Evolutionary conservation across 257 asterid genomes (phyloP), one percentile per base, ranked within the genome.

Genomic region (Fraxinus quadrangulata): DNA sequence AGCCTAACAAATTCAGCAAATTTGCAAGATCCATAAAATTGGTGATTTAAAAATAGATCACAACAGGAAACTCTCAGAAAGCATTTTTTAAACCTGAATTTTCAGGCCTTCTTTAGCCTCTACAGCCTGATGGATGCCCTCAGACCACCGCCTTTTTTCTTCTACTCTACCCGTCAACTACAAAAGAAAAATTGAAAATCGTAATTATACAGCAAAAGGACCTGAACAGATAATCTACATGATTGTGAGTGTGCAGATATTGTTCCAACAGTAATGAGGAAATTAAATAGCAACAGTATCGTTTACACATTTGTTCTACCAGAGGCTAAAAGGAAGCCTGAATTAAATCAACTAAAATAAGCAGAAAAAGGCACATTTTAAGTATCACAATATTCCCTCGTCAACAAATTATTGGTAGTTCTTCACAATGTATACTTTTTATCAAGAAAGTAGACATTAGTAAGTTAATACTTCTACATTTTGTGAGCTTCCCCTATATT

Each of bases 121-220:
- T 81, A 96, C 97, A 6, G 99, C 97, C 87, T 96, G 99, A 89
- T 96, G 99, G 87, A 96, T 90, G 77, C 98, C 99, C 36, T 96
- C 97, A 47, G 99, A 92, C 99, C 99, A 96, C 74, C 99, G 91
- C 72, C 94, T 82, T 87, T 92, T 93, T 78, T 96, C 98, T 89
- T 96, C 98, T 74, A 96, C 97, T 88, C 99, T 87, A 75, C 98
- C 98, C 74, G 99, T 91, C 92, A 96, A 85, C 99, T 95, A 87
- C 72, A 85, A 73, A 79, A 21, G 67, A 45, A 71, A 66, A 59
- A 75, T 28, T 70, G 36, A 30, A n/a, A 69, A 26, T 36, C 11
- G 36, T 69, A 73, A 17, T 61, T 36, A 24, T 78, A 79, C 66
- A 47, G 70, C 77, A 78, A 21, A 82, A 67, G 76, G 65, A 72